Percentiles rank a stretch among this genome's conserved stretches.
Evolutionary conservation across 768 basidiomycete species (phyloP).

Genomic region (Candolleomyces eurysporus): DNA sequence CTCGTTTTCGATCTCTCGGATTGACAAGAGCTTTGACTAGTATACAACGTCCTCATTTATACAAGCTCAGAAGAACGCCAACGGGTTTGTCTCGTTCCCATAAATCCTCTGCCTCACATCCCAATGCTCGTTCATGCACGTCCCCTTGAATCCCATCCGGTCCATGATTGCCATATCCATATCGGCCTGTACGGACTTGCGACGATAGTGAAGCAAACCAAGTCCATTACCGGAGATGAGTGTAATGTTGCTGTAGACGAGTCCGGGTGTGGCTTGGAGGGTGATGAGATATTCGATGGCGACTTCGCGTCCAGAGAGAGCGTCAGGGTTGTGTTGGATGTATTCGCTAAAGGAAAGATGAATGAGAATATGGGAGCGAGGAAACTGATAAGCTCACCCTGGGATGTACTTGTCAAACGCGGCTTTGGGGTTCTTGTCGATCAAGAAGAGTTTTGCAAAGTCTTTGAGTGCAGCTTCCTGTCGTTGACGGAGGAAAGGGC

Average conservation of each 20-base stretch:
- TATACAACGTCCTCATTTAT: neutral
- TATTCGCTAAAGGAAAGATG: too few relatives aligned
- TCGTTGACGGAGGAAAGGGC: neutral
- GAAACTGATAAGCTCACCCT: constrained; percentile 1
- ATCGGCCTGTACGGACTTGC: neutral
- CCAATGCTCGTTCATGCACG: constrained; percentile 12
- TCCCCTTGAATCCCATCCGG: constrained; percentile 6
- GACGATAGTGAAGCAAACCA: constrained; percentile 6
- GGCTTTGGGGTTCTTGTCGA: constrained; percentile 5
- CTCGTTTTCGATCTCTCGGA: too few relatives aligned
- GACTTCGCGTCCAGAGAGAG: constrained; percentile 6
- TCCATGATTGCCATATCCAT: constrained; percentile 6
- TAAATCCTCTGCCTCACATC: constrained; percentile 9
- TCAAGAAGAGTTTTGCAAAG: constrained; percentile 4
- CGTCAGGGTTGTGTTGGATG: constrained; percentile 11
- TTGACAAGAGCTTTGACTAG: too few relatives aligned
- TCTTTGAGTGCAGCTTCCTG: constrained; percentile 7
- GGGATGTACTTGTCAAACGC: constrained; percentile 10
- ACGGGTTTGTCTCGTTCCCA: constrained; percentile 11
- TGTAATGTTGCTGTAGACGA: constrained; percentile 5
- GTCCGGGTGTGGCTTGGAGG: constrained; percentile 3
- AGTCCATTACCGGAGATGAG: constrained; percentile 5
- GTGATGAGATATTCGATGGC: constrained; percentile 6
- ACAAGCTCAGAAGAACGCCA: constrained; percentile 8
- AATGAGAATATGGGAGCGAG: too few relatives aligned